These are phyloP conservation scores for Quercus engelmannii DNA, from an alignment of 306 rosid species.

Conservation along the genomic window DNA sequence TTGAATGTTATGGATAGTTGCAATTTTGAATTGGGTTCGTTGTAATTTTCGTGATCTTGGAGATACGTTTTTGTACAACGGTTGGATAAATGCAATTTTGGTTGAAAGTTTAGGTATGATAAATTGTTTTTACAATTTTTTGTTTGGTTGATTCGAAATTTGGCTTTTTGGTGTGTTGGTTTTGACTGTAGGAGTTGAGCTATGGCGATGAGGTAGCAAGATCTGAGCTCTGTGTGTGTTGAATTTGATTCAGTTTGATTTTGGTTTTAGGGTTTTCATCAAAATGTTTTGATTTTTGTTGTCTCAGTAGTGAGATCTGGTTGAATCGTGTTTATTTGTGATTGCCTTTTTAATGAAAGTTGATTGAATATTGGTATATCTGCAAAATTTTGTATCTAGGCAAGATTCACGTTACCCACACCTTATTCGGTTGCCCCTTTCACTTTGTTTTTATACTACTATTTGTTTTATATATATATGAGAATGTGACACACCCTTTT, in stretches of 20 bases:
- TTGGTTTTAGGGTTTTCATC: background rate
- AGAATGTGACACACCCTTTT: too few relatives aligned
- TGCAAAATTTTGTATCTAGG: background rate
- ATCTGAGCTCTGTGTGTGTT: conserved; percentile 38
- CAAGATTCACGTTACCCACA: background rate
- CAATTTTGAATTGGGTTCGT: too few relatives aligned
- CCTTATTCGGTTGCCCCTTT: background rate
- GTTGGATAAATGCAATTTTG: conserved; percentile 36
- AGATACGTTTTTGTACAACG: too few relatives aligned
- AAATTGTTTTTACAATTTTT: background rate
- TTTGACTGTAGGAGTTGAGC: conserved; percentile 21
- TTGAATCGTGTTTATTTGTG: background rate
- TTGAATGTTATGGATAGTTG: too few relatives aligned
- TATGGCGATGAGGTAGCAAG: conserved; percentile 20
- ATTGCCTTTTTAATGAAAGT: conserved; percentile 2
- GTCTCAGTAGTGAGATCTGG: conserved; percentile 41
- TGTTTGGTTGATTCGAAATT: conserved; percentile 6
- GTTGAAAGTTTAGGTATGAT: conserved; percentile 40
- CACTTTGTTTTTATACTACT: background rate
- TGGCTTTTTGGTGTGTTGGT: background rate
- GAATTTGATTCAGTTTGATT: background rate
- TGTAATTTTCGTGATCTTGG: too few relatives aligned
- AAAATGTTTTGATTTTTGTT: conserved; percentile 15
- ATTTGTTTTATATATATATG: too few relatives aligned
- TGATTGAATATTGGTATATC: background rate